Percentiles rank a stretch among this genome's conserved stretches.
These are phyloP conservation scores for Dactylella cylindrospora DNA, from an alignment of 2,329 filamentous ascomycete species.

Conservation along the genomic window DNA sequence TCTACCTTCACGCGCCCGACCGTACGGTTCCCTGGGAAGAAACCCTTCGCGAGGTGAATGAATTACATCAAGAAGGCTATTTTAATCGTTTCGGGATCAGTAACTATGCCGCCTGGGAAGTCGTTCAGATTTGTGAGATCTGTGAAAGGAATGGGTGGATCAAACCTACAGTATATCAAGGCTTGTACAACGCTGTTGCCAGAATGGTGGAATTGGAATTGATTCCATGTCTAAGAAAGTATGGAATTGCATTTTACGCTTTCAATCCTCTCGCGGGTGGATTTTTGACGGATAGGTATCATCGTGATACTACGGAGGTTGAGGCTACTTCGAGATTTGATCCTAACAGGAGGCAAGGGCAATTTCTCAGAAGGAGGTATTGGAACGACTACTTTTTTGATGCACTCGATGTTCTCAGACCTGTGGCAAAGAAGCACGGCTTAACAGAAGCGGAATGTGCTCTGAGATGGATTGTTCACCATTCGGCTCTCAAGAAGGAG, in stretches of 20 bases:
- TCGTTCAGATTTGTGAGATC: constrained; percentile 78
- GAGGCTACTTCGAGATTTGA: constrained; percentile 47
- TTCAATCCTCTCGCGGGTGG: constrained; percentile 84
- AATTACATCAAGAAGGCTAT: constrained; percentile 82
- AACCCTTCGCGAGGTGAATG: constrained; percentile 74
- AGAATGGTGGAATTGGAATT: constrained; percentile 74
- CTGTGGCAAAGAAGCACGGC: constrained; percentile 66
- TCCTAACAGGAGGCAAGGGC: constrained; percentile 65
- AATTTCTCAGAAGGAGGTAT: constrained; percentile 67
- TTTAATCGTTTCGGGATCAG: constrained; percentile 77
- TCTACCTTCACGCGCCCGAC: constrained; percentile 72
- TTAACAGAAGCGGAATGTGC: constrained; percentile 72
- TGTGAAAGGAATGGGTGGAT: constrained; percentile 82
- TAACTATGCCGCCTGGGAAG: constrained; percentile 84
- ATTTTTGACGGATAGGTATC: constrained; percentile 74
- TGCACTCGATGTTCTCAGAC: constrained; percentile 68
- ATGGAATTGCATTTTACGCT: constrained; percentile 74
- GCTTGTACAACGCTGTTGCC: constrained; percentile 81
- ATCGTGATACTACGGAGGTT: constrained; percentile 56
- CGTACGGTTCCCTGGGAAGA: constrained; percentile 73
- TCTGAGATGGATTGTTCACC: constrained; percentile 70
- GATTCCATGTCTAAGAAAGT: constrained; percentile 71
- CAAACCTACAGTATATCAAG: constrained; percentile 79
- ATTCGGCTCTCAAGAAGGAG: constrained; percentile 61
- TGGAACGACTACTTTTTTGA: constrained; percentile 69